phyloP scores from a whole-genome alignment of 768 basidiomycete species.

The Daedaleopsis nitida region DNA sequence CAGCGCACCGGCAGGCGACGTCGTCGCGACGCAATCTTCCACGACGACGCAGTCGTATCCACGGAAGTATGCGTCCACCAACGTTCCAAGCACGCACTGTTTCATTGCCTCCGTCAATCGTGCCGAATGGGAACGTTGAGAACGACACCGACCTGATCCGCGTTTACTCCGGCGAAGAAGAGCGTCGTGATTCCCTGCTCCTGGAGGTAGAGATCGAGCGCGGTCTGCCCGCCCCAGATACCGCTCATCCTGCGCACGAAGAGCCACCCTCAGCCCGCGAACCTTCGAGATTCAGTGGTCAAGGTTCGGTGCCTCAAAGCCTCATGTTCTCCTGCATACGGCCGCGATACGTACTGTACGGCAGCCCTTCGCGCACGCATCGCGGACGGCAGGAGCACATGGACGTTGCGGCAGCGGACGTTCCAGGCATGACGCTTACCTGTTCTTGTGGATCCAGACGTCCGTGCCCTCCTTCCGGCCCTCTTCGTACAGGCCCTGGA shows the following conservation, averaged over 20 bases:
- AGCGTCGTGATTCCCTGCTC: conserved; percentile 65
- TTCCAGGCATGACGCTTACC: conserved; percentile 35
- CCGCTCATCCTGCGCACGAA: conserved; percentile 56
- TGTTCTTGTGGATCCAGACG: conserved; percentile 74
- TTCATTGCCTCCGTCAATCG: background rate
- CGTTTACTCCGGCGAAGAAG: conserved; percentile 66
- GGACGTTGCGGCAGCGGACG: background rate
- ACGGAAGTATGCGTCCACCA: conserved; percentile 62
- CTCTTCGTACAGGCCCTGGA: conserved; percentile 55
- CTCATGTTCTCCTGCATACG: background rate
- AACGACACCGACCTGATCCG: conserved; percentile 53
- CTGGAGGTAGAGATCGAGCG: conserved; percentile 61
- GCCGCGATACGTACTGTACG: background rate
- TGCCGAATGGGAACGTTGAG: background rate
- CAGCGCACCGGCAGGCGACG: conserved; percentile 56
- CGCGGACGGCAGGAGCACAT: background rate
- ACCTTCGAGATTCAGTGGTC: conserved; percentile 1
- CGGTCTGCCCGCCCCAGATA: conserved; percentile 65
- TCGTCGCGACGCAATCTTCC: conserved; percentile 62
- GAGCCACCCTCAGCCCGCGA: background rate
- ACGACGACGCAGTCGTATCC: conserved; percentile 67
- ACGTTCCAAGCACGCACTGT: conserved; percentile 66
- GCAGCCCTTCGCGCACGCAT: background rate
- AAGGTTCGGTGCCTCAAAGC: too few species aligned
- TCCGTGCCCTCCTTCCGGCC: conserved; percentile 59